phyloP scores from a whole-genome alignment of 352 stramenopile species.

The Globisporangium irregulare region DNA sequence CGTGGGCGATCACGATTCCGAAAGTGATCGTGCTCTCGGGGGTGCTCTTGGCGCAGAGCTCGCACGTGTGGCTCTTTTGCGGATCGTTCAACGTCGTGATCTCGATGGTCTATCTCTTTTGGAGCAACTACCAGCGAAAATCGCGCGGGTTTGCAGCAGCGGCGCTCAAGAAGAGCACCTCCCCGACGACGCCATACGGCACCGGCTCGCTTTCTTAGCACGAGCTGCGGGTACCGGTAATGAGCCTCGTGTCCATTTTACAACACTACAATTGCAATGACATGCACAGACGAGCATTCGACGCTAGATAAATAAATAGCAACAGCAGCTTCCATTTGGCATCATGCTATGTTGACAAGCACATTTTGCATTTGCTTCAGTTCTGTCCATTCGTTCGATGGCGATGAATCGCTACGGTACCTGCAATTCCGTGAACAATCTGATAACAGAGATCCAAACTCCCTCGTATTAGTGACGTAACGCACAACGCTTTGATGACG shows the following conservation, averaged over 20 bases:
- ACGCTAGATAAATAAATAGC: background rate
- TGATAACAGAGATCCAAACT: background rate
- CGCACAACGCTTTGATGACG: background rate
- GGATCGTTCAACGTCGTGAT: constrained; percentile 64
- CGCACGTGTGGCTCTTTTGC: constrained; percentile 69
- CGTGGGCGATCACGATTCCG: constrained; percentile 75
- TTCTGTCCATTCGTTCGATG: background rate
- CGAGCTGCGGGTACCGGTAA: background rate
- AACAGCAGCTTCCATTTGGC: background rate
- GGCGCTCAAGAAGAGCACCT: constrained; percentile 1
- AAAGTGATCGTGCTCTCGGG: constrained; percentile 80
- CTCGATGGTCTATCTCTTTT: constrained; percentile 56
- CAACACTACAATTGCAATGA: background rate
- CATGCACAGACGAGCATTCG: background rate
- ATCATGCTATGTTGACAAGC: background rate
- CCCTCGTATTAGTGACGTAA: background rate
- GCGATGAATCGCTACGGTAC: background rate
- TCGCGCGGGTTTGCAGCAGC: background rate
- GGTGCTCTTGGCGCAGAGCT: constrained; percentile 66
- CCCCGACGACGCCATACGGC: constrained; percentile 27
- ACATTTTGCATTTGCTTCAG: background rate
- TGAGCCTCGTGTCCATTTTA: background rate
- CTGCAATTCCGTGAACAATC: background rate
- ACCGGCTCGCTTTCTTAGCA: constrained; percentile 35
- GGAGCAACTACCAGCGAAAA: constrained; percentile 53